Evolutionary conservation across 495 filamentous ascomycete species (phyloP).

Genomic region (Choiromyces venosus): DNA sequence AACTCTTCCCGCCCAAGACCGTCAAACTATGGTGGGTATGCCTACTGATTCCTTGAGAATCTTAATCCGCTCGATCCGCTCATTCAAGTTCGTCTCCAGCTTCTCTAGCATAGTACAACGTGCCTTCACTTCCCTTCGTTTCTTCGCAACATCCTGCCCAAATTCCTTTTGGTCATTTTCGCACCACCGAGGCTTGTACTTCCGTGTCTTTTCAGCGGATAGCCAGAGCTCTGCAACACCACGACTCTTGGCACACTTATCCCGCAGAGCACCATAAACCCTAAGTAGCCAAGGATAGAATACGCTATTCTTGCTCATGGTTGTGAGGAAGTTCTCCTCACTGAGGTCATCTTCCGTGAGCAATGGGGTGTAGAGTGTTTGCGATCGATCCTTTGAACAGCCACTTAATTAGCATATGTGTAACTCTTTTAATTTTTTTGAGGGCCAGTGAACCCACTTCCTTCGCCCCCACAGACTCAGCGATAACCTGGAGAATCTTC

Average conservation of each 20-base stretch:
- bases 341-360: conserved; percentile 6
- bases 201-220: background rate
- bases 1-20: too few relatives aligned
- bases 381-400: background rate
- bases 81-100: too few relatives aligned
- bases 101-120: too few relatives aligned
- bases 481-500: background rate
- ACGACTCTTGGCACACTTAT: background rate
- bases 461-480: background rate
- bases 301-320: background rate
- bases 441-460: background rate
- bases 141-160: background rate
- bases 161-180: background rate
- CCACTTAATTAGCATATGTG: background rate
- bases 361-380: background rate
- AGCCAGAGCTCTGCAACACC: background rate
- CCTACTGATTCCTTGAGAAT: too few relatives aligned
- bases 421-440: background rate
- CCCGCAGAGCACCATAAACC: background rate
- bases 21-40: too few relatives aligned
- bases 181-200: conserved; percentile 1
- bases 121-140: too few relatives aligned
- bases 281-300: conserved; percentile 4
- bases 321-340: background rate
- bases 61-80: too few relatives aligned